Conservation (phyloP, 257 asterid genomes). For the Capsicum chinense region DNA sequence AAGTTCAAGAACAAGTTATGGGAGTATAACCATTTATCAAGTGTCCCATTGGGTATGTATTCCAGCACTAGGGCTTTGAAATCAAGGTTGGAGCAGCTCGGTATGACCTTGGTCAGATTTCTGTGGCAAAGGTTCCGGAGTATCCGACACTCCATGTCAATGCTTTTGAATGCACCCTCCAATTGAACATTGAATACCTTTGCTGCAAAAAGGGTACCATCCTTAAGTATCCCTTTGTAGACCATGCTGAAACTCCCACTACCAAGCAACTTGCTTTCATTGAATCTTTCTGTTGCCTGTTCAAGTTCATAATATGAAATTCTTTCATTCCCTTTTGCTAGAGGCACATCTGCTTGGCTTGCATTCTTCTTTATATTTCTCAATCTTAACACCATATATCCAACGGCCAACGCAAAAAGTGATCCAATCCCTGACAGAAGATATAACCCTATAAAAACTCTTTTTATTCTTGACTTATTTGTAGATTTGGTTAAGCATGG, state of each 20-base stretch:
- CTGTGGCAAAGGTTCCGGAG: not conserved
- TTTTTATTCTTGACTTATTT: not conserved
- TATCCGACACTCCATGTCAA: slow-evolving; percentile 2
- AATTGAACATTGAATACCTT: slow-evolving; percentile 7
- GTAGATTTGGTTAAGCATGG: not conserved
- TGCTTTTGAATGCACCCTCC: slow-evolving; percentile 25
- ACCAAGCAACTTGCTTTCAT: slow-evolving; percentile 23
- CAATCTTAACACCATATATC: not conserved
- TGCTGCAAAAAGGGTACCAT: slow-evolving; percentile 7
- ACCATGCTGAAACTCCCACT: not conserved
- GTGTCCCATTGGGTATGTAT: slow-evolving; percentile 15
- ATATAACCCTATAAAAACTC: too few relatives aligned
- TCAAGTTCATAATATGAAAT: slow-evolving; percentile 23
- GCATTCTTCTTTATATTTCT: not conserved
- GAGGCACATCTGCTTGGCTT: not conserved
- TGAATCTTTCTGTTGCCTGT: not conserved
- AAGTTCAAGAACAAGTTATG: not conserved
- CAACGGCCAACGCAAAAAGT: not conserved
- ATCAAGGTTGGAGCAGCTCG: not conserved
- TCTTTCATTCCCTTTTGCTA: not conserved
- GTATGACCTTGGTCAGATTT: slow-evolving; percentile 12
- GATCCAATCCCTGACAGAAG: not conserved
- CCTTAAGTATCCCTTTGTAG: slow-evolving; percentile 24
- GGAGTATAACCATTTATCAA: not conserved
- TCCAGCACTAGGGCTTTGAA: not conserved